Base-by-base conservation (phyloP, 2,329 filamentous ascomycete genomes). In the Zymoseptoria crescenta region DNA sequence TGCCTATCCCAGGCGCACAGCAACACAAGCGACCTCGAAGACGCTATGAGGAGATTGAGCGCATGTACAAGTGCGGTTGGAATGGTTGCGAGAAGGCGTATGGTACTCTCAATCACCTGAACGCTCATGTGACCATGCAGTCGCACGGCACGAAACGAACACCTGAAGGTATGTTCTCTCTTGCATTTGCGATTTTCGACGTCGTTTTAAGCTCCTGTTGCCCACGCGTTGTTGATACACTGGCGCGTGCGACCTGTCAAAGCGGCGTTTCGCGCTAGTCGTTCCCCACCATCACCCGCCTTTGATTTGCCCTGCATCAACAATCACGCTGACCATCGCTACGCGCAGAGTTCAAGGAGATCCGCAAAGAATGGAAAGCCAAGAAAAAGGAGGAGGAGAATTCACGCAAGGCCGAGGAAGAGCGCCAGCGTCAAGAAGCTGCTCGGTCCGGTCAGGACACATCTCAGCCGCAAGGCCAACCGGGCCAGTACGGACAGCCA, bases 11-110 rank as follows among this genome's bases (percentile, higher is more conserved):
- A 1, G 94, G 94, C 64, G 91, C 93, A 10, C 92, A 96, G 73
- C 94, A 99, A 74, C 93, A 97, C 75, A 99, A 99, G 80, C 86
- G 94, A 59, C 94, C 94, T 10, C 85, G 94, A 64, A 83, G 94
- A 69, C 85, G 94, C 56, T 99, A 96, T 70, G 94, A 99, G 76
- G 94, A 99, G 74, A 99, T 99, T 68, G 94, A 99, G 79, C 87
- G 94, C 72, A 97, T 99, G 94, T 97, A 99, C 81, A 97, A 97
- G 76, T 99, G 94, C 72, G 94, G 93, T 27, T 97, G 91, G 90
- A 93, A 96, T 65, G 92, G 92, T 8, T 99, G 94, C 72, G 94
- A 99, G 76, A 99, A 99, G 78, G 94, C 94, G 2, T 99, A 99
- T 68, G 94, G 94, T 61, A 99, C 94, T 53, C 78, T 99, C 62